Base-by-base conservation (phyloP, 257 asterid genomes). In the Solanum microdontum region DNA sequence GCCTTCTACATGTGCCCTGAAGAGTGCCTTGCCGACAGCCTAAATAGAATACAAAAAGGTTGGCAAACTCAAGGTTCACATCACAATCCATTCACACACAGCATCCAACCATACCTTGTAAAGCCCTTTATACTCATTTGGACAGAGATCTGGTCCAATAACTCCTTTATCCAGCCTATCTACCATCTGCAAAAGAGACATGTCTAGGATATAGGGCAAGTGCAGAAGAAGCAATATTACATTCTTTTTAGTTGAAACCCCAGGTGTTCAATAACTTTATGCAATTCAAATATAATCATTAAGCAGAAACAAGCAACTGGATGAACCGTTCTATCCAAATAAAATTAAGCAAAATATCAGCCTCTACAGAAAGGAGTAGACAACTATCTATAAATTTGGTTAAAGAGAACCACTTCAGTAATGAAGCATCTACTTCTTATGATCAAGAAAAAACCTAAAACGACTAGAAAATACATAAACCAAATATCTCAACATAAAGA, bases 1-100 rank as follows among this genome's bases (percentile, higher is more conserved):
- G 84, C 98, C 98, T 93, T 95, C 98, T 48, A 95, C 98, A 92
- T 95, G 98, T 89, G 98, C 98, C 90, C 96, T 92, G 88, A 95
- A 95, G 89, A 95, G 97, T 64, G 98, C 98, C 91, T 94, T 95
- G n/a, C 96, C 98, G 86, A 95, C 98, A 85, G 98, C 97, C 98
- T 95, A 92, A 87, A 86, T 86, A 76, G 87, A 90, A 87, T 89
- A 83, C 84, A 89, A 43, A 84, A 43, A 89, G 43, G 87, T 87
- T 79, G 89, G 85, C 85, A 84, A 87, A 55, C 83, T 76, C 70
- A 86, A 84, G 40, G 86, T 26, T 68, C 24, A 86, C 82, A 40
- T 84, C 85, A 58, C 70, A 87, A 87, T 62, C 80, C 79, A 64
- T 82, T 75, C 85, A 91, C 40, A 43, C 36, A 88, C 69, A 70